These are phyloP conservation scores for Taphrina deformans DNA, from an alignment of 1,139 yeast genomes.

Conservation along the genomic window DNA sequence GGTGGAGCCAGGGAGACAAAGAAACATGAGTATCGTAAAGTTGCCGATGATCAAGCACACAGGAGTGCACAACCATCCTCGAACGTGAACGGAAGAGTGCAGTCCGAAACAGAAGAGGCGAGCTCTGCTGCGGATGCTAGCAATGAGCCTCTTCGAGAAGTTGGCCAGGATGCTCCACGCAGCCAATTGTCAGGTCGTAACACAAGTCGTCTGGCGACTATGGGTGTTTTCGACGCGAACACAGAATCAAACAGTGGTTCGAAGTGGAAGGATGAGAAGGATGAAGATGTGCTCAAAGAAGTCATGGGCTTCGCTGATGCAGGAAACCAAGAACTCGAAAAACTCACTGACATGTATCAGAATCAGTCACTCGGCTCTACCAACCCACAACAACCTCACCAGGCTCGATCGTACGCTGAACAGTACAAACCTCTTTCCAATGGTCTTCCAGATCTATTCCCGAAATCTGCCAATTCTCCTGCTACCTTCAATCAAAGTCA, in stretches of 20 bases:
- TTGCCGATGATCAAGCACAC: background rate
- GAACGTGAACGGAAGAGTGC: background rate
- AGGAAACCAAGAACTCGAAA: constrained; percentile 18
- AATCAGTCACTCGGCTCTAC: constrained; percentile 6
- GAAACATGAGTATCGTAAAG: constrained; percentile 13
- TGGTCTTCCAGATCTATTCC: constrained; percentile 29
- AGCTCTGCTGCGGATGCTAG: background rate
- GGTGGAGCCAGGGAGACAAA: constrained; percentile 8
- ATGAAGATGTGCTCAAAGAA: constrained; percentile 30
- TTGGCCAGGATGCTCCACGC: background rate
- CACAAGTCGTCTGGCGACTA: constrained; percentile 16
- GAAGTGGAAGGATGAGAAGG: constrained; percentile 29
- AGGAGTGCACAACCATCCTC: background rate
- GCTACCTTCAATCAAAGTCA: background rate
- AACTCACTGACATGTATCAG: constrained; percentile 17
- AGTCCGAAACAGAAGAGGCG: background rate
- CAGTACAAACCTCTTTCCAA: constrained; percentile 26
- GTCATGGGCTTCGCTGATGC: constrained; percentile 25
- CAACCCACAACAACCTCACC: background rate
- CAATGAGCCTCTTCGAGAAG: background rate
- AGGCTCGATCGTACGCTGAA: constrained; percentile 11
- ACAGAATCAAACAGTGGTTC: background rate
- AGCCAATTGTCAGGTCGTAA: constrained; percentile 10
- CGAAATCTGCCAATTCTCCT: background rate
- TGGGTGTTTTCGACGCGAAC: constrained; percentile 30